A percentile compares a stretch with the other conserved stretches of the same genome.
Conservation (phyloP, 2,329 filamentous ascomycete species). For the Colletotrichum sp. region DNA sequence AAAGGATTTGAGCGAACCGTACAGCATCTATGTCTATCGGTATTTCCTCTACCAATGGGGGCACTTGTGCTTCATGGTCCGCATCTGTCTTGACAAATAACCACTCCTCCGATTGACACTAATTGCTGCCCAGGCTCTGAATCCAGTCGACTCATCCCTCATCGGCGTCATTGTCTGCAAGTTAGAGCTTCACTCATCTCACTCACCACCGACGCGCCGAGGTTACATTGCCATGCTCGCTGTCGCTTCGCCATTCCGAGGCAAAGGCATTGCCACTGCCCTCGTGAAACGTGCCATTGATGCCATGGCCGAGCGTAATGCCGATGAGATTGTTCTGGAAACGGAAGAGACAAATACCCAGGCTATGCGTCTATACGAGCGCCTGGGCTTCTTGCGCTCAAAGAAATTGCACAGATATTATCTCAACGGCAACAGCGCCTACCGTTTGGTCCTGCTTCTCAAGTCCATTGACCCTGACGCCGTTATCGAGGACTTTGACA, state of each 20-base stretch:
- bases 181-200: constrained; percentile 85
- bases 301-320: constrained; percentile 81
- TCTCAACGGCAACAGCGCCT: constrained; percentile 94
- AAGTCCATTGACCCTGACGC: constrained; percentile 56
- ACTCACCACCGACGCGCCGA: constrained; percentile 74
- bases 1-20: constrained; percentile 95
- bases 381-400: constrained; percentile 87
- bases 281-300: constrained; percentile 92
- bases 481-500: constrained; percentile 38
- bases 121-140: constrained; percentile 52
- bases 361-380: constrained; percentile 91
- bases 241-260: constrained; percentile 80
- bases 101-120: background rate
- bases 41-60: constrained; percentile 99
- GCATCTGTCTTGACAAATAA: constrained; percentile 9
- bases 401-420: constrained; percentile 97
- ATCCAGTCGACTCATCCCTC: constrained; percentile 66
- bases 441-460: constrained; percentile 82
- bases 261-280: constrained; percentile 84
- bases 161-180: constrained; percentile 95
- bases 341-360: constrained; percentile 93
- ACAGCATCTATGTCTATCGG: constrained; percentile 98
- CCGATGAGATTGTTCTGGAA: constrained; percentile 94
- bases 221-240: constrained; percentile 99
- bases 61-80: constrained; percentile 93